phyloP scores from a whole-genome alignment of 192 early-diverging fungal genomes.

The Umbelopsis ramanniana region DNA sequence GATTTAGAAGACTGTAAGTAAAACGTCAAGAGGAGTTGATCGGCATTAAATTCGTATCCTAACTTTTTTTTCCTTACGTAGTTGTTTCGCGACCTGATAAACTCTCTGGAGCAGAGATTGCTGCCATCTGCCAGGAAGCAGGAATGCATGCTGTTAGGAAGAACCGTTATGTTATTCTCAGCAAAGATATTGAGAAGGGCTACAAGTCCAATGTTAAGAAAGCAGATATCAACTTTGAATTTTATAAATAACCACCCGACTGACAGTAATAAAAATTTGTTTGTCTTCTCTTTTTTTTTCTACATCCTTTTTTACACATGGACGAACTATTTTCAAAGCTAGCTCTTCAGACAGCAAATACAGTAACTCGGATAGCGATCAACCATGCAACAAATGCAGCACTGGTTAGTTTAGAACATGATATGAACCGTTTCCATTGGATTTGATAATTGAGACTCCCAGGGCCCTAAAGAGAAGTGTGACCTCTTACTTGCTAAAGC shows the following conservation, averaged over 20 bases:
- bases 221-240: constrained; percentile 92
- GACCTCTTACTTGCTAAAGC: constrained; percentile 29
- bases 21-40: not conserved
- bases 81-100: constrained; percentile 97
- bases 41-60: not conserved
- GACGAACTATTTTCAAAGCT: constrained; percentile 44
- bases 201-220: constrained; percentile 97
- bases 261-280: constrained; percentile 20
- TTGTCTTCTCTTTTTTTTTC: not conserved
- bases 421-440: not conserved
- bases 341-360: constrained; percentile 36
- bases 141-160: constrained; percentile 98
- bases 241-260: constrained; percentile 76
- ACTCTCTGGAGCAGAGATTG: constrained; percentile 95
- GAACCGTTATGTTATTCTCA: constrained; percentile 94
- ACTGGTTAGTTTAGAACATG: constrained; percentile 27
- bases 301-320: constrained; percentile 5
- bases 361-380: constrained; percentile 40
- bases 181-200: constrained; percentile 96
- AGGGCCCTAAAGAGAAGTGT: constrained; percentile 28
- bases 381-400: constrained; percentile 43
- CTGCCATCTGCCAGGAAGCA: constrained; percentile 97
- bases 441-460: not conserved
- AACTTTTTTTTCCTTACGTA: constrained; percentile 39
- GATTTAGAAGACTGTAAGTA: constrained; percentile 94